Conservation (phyloP, 768 basidiomycete genomes). For the Mycena metata region DNA sequence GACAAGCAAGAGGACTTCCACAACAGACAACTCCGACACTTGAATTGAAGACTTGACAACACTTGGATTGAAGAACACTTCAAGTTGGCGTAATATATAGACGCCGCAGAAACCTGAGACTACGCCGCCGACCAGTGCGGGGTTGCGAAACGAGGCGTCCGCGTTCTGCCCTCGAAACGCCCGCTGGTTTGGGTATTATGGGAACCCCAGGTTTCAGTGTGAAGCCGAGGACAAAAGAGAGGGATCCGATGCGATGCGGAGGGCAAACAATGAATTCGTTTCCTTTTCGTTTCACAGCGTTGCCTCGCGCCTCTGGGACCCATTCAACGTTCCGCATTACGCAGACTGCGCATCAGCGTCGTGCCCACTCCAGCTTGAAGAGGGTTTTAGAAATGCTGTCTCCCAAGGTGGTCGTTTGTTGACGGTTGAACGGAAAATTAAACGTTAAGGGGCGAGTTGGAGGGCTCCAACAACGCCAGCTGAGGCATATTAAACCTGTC, state of each 20-base stretch:
- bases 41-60: no score
- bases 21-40: no score
- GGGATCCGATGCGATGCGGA: neutral
- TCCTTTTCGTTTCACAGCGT: neutral
- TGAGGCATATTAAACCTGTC: no score
- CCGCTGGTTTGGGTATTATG: neutral
- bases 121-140: neutral
- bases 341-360: slow-evolving; percentile 17
- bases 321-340: slow-evolving; percentile 18
- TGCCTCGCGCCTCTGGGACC: slow-evolving; percentile 16
- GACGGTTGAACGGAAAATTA: neutral
- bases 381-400: neutral
- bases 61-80: neutral
- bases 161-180: slow-evolving; percentile 1
- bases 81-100: neutral
- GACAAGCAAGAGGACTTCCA: no score
- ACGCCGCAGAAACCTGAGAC: neutral
- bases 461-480: no score
- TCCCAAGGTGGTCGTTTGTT: neutral
- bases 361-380: slow-evolving; percentile 8
- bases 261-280: neutral
- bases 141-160: slow-evolving; percentile 9
- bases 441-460: no score
- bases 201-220: slow-evolving; percentile 3
- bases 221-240: slow-evolving; percentile 20